Conservation (phyloP, 331 rosid species). For the Acacia pycnantha region DNA sequence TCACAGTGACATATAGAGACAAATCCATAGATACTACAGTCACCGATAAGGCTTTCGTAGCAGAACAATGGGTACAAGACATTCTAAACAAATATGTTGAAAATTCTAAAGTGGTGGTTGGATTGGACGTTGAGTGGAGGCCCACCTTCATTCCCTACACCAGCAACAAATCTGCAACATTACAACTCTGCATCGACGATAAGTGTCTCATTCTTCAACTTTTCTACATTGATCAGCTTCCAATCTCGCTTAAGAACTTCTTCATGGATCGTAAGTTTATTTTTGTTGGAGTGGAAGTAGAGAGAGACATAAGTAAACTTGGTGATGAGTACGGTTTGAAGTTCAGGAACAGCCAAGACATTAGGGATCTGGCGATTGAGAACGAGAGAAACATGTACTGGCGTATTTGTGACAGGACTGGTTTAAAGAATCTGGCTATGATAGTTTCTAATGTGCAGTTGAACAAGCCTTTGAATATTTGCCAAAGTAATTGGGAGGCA, state of each 20-base stretch:
- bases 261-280: not conserved
- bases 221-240: not conserved
- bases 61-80: constrained; percentile 24
- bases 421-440: not conserved
- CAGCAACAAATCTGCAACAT: constrained; percentile 13
- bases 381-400: no score
- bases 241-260: not conserved
- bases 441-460: not conserved
- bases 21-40: constrained; percentile 22
- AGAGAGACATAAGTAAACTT: not conserved
- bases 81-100: not conserved
- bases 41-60: not conserved
- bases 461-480: not conserved
- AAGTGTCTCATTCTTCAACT: constrained; percentile 25
- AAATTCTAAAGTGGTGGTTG: constrained; percentile 7
- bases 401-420: not conserved
- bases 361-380: not conserved
- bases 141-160: not conserved
- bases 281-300: not conserved
- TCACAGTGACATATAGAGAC: not conserved
- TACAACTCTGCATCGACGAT: constrained; percentile 22
- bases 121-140: constrained; percentile 26
- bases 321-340: not conserved
- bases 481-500: constrained; percentile 26
- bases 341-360: not conserved